Base-by-base conservation (phyloP, 257 asterid species). In the Ophiorrhiza pumila region DNA sequence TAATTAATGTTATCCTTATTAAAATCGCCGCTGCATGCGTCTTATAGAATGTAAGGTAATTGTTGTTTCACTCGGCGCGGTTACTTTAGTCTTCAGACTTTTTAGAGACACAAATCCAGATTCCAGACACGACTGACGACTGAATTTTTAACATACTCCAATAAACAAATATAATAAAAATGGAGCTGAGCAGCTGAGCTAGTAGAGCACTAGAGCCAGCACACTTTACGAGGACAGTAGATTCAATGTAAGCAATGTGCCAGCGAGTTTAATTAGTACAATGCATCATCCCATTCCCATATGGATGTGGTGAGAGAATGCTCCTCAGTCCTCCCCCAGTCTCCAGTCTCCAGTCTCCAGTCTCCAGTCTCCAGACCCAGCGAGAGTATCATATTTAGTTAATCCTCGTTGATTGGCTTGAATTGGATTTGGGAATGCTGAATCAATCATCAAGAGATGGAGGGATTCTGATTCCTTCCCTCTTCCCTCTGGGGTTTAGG, bases 401-500 rank as follows among this genome's bases (percentile, higher is more conserved):
- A 71, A 58, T 66, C 7, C 47, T 35, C 66, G 68, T 35, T 71
- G 68, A 60, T 75, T 65, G 83, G 80, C 29, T 60, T 25, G 75
- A 52, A 66, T 0, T 70, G 80, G 83, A 67, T 71, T 58, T 65
- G 57, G 71, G 72, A 71, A 60, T 73, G 74, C 69, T 63, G 57
- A 64, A 73, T 77, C 68, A 76, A 60, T 77, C 56, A 73, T 77
- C 77, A 66, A 80, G 71, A 34, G 46, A 61, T 56, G 56, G 73
- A n/a, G 46, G 71, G 69, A 57, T 70, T 63, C 74, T 71, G 77
- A 49, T 75, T 45, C 55, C 58, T 74, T 75, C 35, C 55, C 58
- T 74, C 45, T 4, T 15, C 42, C 9, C 9, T 14, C 25, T 18
- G 35, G 32, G 70, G 50, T 37, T 69, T 64, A 14, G 63, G 66